A percentile compares a stretch with the other conserved stretches of the same genome.
Conservation (phyloP, 2,329 filamentous ascomycete genomes). For the Zymoseptoria passerinii region DNA sequence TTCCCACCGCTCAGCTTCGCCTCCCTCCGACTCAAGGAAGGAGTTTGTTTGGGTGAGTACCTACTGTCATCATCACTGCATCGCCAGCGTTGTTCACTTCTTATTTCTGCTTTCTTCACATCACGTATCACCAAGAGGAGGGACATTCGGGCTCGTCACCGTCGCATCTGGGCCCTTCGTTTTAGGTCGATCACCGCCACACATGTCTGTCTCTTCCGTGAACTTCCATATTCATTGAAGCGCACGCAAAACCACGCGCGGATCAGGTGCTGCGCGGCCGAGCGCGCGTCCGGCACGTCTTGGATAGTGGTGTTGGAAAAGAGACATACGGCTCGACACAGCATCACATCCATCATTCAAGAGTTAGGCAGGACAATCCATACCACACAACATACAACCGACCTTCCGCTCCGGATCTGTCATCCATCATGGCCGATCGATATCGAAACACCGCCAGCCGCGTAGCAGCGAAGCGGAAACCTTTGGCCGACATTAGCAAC, state of each 20-base stretch:
- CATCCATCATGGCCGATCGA: slow-evolving; percentile 24
- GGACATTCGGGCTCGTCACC: background rate
- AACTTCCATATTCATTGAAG: slow-evolving; percentile 17
- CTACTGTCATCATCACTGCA: background rate
- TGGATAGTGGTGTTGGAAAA: slow-evolving; percentile 11
- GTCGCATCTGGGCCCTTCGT: background rate
- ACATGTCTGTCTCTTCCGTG: slow-evolving; percentile 2
- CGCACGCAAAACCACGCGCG: slow-evolving; percentile 2
- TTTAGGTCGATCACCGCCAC: background rate
- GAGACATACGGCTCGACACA: slow-evolving; percentile 5
- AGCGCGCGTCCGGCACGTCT: slow-evolving; percentile 5
- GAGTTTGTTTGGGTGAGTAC: background rate
- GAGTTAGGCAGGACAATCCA: slow-evolving; percentile 5
- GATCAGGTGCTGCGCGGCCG: background rate
- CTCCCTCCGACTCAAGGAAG: background rate
- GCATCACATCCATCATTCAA: slow-evolving; percentile 8
- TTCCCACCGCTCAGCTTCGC: background rate
- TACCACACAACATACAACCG: slow-evolving; percentile 1
- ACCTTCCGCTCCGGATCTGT: background rate
- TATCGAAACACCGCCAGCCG: slow-evolving; percentile 18
- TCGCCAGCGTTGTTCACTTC: background rate
- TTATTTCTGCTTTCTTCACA: background rate
- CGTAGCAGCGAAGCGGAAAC: slow-evolving; percentile 20
- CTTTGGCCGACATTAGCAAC: slow-evolving; percentile 24
- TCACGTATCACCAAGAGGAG: background rate